Conservation (phyloP, 2,329 filamentous ascomycete genomes). For the Thermothelomyces thermophilus region DNA sequence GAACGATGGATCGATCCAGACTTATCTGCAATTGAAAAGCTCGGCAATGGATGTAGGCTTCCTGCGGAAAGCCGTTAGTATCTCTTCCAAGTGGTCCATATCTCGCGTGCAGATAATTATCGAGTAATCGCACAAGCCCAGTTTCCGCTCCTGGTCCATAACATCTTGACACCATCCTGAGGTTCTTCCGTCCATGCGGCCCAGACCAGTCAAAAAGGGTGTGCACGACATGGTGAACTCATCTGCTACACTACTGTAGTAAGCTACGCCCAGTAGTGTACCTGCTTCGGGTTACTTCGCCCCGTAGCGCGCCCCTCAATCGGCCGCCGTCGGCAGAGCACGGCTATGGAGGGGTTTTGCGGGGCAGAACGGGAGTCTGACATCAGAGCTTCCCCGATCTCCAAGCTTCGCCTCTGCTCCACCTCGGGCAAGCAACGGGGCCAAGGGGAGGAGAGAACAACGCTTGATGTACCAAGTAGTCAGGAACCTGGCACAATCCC, state of each 20-base stretch:
- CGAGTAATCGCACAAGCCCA: too few species aligned
- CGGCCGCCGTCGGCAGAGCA: slow-evolving; percentile 23
- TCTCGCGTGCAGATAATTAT: too few species aligned
- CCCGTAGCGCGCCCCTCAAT: slow-evolving; percentile 17
- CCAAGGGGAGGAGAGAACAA: too few species aligned
- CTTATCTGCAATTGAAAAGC: slow-evolving; percentile 2
- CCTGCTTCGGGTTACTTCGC: not conserved
- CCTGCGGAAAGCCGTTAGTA: not conserved
- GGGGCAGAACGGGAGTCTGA: slow-evolving; percentile 9
- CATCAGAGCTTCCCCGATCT: slow-evolving; percentile 9
- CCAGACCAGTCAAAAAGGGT: not conserved
- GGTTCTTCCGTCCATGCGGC: slow-evolving; percentile 10
- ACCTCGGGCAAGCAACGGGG: too few species aligned
- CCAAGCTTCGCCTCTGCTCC: too few species aligned
- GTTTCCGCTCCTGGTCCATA: too few species aligned
- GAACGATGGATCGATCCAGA: slow-evolving; percentile 9
- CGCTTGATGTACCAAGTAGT: too few species aligned
- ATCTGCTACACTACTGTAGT: too few species aligned
- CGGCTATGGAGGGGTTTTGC: slow-evolving; percentile 20
- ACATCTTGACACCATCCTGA: not conserved
- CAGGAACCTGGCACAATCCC: not conserved
- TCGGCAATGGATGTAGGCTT: not conserved
- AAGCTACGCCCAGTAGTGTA: not conserved
- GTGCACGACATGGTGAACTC: not conserved
- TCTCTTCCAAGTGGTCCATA: too few species aligned